phyloP scores from a whole-genome alignment of 2,329 filamentous ascomycete species.

The Graphium sp. region DNA sequence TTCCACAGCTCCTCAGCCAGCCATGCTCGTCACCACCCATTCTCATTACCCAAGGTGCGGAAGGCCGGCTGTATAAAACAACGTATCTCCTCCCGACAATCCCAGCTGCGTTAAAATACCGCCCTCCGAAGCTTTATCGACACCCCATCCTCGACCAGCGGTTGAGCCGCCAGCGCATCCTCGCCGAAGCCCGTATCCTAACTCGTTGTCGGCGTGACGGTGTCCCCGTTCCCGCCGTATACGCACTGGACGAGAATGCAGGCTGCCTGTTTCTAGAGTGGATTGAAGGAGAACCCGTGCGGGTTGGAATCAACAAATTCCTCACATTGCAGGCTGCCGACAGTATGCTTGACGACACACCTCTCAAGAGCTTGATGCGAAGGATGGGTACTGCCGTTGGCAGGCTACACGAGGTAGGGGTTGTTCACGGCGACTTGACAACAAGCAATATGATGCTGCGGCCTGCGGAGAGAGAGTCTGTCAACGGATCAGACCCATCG shows the following conservation, averaged over 20 bases:
- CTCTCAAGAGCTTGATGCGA: conserved; percentile 46
- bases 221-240: conserved; percentile 65
- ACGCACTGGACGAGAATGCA: conserved; percentile 45
- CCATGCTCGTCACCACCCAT: conserved; percentile 39
- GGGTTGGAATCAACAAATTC: conserved; percentile 52
- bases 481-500: conserved; percentile 3
- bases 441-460: conserved; percentile 91
- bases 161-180: conserved; percentile 70
- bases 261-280: conserved; percentile 78
- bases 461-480: conserved; percentile 6
- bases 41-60: conserved; percentile 84
- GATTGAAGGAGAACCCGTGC: conserved; percentile 58
- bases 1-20: conserved; percentile 49
- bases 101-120: conserved; percentile 75
- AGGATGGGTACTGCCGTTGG: conserved; percentile 58
- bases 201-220: conserved; percentile 64
- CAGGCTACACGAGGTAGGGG: conserved; percentile 62
- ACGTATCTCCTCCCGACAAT: conserved; percentile 53
- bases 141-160: conserved; percentile 79
- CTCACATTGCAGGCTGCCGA: conserved; percentile 28
- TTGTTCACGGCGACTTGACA: conserved; percentile 90
- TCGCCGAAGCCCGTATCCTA: conserved; percentile 77
- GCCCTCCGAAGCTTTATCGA: conserved; percentile 79
- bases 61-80: conserved; percentile 84
- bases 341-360: conserved; percentile 23